phyloP scores from a whole-genome alignment of 768 basidiomycete genomes.

The Psilocybe tampanensis region DNA sequence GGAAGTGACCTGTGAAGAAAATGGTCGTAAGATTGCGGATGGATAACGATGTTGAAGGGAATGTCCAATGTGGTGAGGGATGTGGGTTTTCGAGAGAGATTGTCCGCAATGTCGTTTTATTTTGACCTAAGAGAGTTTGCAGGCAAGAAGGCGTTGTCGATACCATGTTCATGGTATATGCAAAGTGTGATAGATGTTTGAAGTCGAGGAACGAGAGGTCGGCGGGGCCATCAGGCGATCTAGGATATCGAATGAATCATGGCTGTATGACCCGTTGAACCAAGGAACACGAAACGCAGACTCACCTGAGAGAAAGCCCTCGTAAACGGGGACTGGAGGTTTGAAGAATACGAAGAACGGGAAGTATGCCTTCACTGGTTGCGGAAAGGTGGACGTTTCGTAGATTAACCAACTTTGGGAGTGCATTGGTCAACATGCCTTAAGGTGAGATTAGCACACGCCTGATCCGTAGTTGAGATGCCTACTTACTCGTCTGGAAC shows the following conservation, averaged over 20 bases:
- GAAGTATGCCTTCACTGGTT: conserved; percentile 50
- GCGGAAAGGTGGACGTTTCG: conserved; percentile 65
- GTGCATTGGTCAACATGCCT: conserved; percentile 73
- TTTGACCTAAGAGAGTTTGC: conserved; percentile 52
- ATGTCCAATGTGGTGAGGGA: conserved; percentile 55
- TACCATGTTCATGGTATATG: conserved; percentile 48
- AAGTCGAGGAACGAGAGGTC: conserved; percentile 53
- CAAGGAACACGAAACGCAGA: background rate
- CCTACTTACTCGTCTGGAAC: conserved; percentile 60
- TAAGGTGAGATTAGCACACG: background rate
- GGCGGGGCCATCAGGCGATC: conserved; percentile 44
- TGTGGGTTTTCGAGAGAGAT: conserved; percentile 54
- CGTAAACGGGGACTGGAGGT: conserved; percentile 51
- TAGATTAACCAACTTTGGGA: conserved; percentile 63
- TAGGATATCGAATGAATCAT: conserved; percentile 14
- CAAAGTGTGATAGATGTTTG: conserved; percentile 60
- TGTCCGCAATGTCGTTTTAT: conserved; percentile 53
- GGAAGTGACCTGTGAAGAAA: conserved; percentile 61
- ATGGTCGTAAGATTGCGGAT: conserved; percentile 68
- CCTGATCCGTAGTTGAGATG: background rate
- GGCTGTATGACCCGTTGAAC: background rate
- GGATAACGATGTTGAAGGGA: conserved; percentile 54
- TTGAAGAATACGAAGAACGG: conserved; percentile 57
- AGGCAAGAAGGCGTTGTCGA: conserved; percentile 29
- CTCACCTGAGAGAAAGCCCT: conserved; percentile 59